Conservation (phyloP, 1,139 yeast species). For the Nakaseomyces glabratus region DNA sequence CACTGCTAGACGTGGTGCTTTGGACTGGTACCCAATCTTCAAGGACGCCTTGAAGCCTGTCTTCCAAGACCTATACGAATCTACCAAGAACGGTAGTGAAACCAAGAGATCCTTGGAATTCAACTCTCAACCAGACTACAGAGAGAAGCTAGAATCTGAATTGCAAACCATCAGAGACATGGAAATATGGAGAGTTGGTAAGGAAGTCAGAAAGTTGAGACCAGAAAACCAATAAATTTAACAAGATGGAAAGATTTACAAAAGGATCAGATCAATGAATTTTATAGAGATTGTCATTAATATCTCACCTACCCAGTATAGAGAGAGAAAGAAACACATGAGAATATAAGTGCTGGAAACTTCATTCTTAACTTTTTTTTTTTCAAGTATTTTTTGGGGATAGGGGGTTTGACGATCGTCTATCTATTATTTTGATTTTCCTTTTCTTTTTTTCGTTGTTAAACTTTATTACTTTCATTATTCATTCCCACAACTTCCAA, state of each 20-base stretch:
- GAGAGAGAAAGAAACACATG: not conserved
- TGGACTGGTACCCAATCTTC: conserved; percentile 99
- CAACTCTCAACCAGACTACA: conserved; percentile 97
- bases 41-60: conserved; percentile 98
- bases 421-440: too few species aligned
- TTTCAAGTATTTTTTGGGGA: not conserved
- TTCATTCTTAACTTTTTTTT: conserved; percentile 2
- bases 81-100: conserved; percentile 93
- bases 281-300: too few species aligned
- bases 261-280: too few species aligned
- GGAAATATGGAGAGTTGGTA: conserved; percentile 99
- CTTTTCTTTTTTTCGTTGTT: too few species aligned
- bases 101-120: conserved; percentile 96
- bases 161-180: conserved; percentile 85
- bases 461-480: too few species aligned
- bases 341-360: conserved; percentile 10
- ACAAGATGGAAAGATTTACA: too few species aligned
- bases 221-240: conserved; percentile 95
- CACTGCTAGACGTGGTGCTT: conserved; percentile 99
- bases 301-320: too few species aligned
- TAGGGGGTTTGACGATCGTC: too few species aligned
- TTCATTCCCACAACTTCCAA: too few species aligned
- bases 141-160: conserved; percentile 92
- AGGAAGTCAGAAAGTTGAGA: conserved; percentile 98
- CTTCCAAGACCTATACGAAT: conserved; percentile 88